A percentile compares a stretch with the other conserved stretches of the same genome.
phyloP scores from a whole-genome alignment of 2,329 filamentous ascomycete genomes.

The Tolypocladium ovalisporum region DNA sequence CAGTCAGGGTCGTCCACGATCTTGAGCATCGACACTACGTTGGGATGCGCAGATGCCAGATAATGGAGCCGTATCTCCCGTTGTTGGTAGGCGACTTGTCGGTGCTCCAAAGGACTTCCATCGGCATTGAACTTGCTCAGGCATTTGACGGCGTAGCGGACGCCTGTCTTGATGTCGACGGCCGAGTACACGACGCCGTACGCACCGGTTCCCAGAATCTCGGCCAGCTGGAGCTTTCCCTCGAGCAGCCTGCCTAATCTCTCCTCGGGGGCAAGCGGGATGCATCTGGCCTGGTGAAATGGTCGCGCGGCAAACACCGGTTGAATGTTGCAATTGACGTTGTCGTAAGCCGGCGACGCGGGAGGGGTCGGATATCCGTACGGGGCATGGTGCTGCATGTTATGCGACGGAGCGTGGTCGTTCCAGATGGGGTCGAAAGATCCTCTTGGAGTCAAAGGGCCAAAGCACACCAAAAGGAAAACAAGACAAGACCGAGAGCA shows the following conservation, averaged over 20 bases:
- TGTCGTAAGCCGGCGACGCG: slow-evolving; percentile 43
- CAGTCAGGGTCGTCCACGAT: slow-evolving; percentile 88
- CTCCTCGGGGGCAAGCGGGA: slow-evolving; percentile 64
- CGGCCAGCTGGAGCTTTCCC: slow-evolving; percentile 70
- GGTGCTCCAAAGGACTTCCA: slow-evolving; percentile 62
- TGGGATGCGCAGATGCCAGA: slow-evolving; percentile 76
- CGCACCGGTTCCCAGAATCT: slow-evolving; percentile 83
- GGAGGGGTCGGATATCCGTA: slow-evolving; percentile 49
- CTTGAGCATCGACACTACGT: slow-evolving; percentile 87
- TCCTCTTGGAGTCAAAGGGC: slow-evolving; percentile 10
- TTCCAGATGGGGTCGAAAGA: slow-evolving; percentile 11
- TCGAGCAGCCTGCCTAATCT: slow-evolving; percentile 76
- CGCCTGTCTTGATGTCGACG: slow-evolving; percentile 68
- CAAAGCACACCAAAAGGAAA: not conserved
- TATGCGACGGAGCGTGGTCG: slow-evolving; percentile 23
- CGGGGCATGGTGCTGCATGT: slow-evolving; percentile 48
- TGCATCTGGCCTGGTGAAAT: slow-evolving; percentile 32
- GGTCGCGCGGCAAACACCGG: slow-evolving; percentile 23
- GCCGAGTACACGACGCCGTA: slow-evolving; percentile 95
- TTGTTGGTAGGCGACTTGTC: slow-evolving; percentile 84
- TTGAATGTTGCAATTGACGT: slow-evolving; percentile 31
- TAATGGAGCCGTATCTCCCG: slow-evolving; percentile 90
- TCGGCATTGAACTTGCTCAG: slow-evolving; percentile 79
- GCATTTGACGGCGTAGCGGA: slow-evolving; percentile 90
- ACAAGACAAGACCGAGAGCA: slow-evolving; percentile 1